These are phyloP conservation scores for Fistulinella prunicolor DNA, from an alignment of 768 basidiomycete genomes.

Conservation along the genomic window DNA sequence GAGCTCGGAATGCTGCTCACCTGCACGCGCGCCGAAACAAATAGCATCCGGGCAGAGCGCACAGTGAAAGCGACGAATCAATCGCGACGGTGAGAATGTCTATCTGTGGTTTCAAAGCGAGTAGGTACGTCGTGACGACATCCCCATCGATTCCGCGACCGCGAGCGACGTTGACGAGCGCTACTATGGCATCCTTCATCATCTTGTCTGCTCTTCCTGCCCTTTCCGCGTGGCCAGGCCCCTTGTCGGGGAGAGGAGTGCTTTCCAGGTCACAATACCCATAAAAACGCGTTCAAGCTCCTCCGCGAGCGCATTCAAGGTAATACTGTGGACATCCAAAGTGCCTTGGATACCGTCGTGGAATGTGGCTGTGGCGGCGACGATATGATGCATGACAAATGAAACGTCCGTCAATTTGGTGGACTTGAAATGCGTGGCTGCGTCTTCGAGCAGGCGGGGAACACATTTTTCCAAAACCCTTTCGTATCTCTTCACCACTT, in stretches of 20 bases:
- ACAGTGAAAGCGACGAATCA: not conserved
- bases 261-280: constrained; percentile 2
- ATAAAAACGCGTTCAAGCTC: constrained; percentile 16
- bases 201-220: constrained; percentile 2
- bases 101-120: constrained; percentile 5
- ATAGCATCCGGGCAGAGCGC: too few relatives aligned
- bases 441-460: constrained; percentile 5
- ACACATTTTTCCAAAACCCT: constrained; percentile 1
- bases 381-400: constrained; percentile 7
- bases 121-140: constrained; percentile 1
- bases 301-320: constrained; percentile 2
- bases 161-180: not conserved
- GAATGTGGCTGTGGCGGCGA: constrained; percentile 10
- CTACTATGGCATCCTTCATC: constrained; percentile 2
- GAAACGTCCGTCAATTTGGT: constrained; percentile 4
- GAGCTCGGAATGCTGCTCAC: constrained; percentile 8
- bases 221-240: constrained; percentile 5
- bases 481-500: constrained; percentile 3
- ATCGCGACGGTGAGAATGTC: constrained; percentile 1
- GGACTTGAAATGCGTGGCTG: not conserved
- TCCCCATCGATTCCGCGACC: constrained; percentile 8
- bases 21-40: too few relatives aligned
- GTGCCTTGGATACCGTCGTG: constrained; percentile 6
- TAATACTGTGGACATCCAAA: constrained; percentile 4
- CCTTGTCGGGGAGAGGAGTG: not conserved